Conservation (phyloP, 257 asterid species). For the Linderniella brevidens region DNA sequence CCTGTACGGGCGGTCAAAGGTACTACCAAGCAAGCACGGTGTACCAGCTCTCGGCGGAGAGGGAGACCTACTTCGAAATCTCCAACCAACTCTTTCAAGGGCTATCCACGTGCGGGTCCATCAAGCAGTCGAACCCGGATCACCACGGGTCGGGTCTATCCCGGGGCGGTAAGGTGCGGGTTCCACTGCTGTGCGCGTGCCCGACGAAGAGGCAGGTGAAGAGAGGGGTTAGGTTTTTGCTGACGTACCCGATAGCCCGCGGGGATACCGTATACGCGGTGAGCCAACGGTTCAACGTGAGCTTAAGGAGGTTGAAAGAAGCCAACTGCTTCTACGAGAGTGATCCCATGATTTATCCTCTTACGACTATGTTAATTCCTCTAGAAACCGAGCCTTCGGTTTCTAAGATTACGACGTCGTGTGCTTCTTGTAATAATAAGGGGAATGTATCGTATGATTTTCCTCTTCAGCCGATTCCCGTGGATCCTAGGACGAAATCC, state of each 20-base stretch:
- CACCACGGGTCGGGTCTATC: slow-evolving; percentile 9
- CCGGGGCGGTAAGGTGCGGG: slow-evolving; percentile 17
- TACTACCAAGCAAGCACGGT: slow-evolving; percentile 22
- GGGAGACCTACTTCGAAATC: slow-evolving; percentile 20
- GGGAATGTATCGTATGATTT: too few relatives aligned
- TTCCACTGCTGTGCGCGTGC: slow-evolving; percentile 48
- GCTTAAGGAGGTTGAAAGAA: slow-evolving; percentile 11
- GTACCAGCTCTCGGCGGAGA: slow-evolving; percentile 9
- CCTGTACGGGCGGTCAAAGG: slow-evolving; percentile 17
- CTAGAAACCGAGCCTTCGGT: slow-evolving; percentile 17
- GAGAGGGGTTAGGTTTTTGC: slow-evolving; percentile 18
- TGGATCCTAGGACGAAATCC: too few relatives aligned
- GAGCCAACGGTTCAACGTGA: slow-evolving; percentile 24
- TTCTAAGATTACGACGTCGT: slow-evolving; percentile 7
- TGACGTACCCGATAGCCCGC: slow-evolving; percentile 24
- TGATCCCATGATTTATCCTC: slow-evolving; percentile 16
- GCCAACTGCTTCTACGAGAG: slow-evolving; percentile 25
- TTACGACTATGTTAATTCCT: slow-evolving; percentile 32
- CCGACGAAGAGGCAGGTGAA: slow-evolving; percentile 22
- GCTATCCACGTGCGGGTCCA: slow-evolving; percentile 26
- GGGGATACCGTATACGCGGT: slow-evolving; percentile 20
- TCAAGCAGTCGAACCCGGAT: slow-evolving; percentile 9
- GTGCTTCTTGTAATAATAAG: too few relatives aligned
- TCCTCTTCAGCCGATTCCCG: too few relatives aligned
- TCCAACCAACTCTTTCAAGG: slow-evolving; percentile 42